Conservation (phyloP, 371 early-diverging fungal species). For the Syncephalis plumigaleata region DNA sequence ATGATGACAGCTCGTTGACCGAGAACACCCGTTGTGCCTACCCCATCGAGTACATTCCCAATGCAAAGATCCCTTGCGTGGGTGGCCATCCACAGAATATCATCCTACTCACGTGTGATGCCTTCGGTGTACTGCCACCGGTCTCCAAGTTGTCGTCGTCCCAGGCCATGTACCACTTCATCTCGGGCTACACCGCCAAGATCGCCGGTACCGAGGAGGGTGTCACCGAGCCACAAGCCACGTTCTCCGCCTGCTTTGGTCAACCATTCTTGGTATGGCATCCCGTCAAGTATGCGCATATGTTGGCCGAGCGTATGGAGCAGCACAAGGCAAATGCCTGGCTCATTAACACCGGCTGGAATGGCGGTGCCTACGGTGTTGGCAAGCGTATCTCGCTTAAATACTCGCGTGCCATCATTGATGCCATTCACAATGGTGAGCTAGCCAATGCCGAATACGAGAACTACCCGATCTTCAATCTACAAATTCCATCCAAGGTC, state of each 20-base stretch:
- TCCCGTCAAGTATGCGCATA: constrained; percentile 90
- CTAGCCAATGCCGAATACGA: constrained; percentile 65
- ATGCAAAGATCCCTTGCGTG: constrained; percentile 88
- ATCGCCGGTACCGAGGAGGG: constrained; percentile 96
- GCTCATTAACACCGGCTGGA: constrained; percentile 98
- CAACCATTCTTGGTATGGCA: constrained; percentile 95
- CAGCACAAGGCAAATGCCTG: constrained; percentile 80
- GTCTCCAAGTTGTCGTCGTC: constrained; percentile 77
- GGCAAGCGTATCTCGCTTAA: constrained; percentile 89
- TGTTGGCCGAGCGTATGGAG: constrained; percentile 90
- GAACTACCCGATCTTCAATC: constrained; percentile 66
- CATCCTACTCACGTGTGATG: constrained; percentile 93
- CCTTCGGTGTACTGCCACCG: constrained; percentile 94
- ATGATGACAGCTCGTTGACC: constrained; percentile 60
- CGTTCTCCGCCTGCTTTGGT: constrained; percentile 93
- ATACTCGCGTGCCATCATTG: constrained; percentile 93
- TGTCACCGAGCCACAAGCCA: constrained; percentile 81
- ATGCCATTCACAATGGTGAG: constrained; percentile 88
- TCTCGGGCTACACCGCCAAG: constrained; percentile 81
- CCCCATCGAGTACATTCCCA: constrained; percentile 93
- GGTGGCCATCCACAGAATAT: constrained; percentile 92
- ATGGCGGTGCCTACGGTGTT: constrained; percentile 77
- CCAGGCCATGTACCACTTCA: constrained; percentile 97
- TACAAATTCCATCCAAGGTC: constrained; percentile 62
- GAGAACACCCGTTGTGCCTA: constrained; percentile 98